phyloP scores from a whole-genome alignment of 441 rosid species.

The Pelargonium australe region DNA sequence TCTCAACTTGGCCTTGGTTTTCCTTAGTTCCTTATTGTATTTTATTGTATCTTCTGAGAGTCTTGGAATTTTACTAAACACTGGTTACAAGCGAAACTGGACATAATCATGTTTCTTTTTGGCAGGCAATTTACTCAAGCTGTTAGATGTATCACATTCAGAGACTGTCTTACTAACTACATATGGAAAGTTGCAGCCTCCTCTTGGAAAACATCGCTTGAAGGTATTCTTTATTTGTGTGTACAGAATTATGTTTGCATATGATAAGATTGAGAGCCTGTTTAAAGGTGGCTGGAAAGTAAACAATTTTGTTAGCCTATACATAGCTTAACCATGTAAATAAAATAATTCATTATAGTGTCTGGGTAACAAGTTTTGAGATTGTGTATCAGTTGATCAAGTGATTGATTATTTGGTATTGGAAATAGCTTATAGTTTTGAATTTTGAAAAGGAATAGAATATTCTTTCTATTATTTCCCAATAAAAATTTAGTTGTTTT shows the following conservation, averaged over 20 bases:
- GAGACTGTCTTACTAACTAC: slow-evolving; percentile 64
- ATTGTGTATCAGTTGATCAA: neutral
- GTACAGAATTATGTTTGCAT: slow-evolving; percentile 4
- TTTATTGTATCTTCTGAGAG: neutral
- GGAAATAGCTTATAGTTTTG: neutral
- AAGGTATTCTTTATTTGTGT: slow-evolving; percentile 43
- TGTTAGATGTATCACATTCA: slow-evolving; percentile 63
- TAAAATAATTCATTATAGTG: neutral
- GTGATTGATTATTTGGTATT: neutral
- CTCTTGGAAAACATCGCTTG: slow-evolving; percentile 87
- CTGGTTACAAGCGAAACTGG: neutral
- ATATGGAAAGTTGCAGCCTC: slow-evolving; percentile 90
- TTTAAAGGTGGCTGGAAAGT: neutral
- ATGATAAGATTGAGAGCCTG: slow-evolving; percentile 1
- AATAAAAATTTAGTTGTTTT: neutral
- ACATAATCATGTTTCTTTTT: slow-evolving; percentile 12
- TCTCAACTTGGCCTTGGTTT: neutral
- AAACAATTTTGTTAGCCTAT: neutral
- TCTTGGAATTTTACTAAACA: neutral
- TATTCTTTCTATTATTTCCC: neutral
- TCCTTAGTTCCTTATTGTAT: neutral
- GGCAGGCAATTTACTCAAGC: slow-evolving; percentile 77
- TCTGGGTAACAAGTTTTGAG: neutral
- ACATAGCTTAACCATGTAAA: neutral
- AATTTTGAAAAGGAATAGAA: neutral